A percentile compares a stretch with the other conserved stretches of the same genome.
Conservation (phyloP, 495 filamentous ascomycete species). For the Sporormia fimetaria region DNA sequence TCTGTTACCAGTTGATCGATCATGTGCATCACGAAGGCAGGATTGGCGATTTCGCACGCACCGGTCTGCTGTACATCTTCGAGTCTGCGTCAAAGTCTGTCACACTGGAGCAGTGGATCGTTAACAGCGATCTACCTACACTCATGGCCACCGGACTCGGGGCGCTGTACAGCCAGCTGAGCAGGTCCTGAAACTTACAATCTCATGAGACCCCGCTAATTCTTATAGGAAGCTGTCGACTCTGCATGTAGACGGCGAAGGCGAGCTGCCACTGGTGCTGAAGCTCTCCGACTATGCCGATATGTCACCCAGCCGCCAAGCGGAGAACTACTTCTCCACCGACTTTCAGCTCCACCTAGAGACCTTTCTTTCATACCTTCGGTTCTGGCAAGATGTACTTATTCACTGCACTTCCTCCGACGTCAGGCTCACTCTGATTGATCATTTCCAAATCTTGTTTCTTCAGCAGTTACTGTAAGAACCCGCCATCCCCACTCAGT, state of each 20-base stretch:
- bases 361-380: conserved; percentile 85
- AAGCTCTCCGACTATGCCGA: conserved; percentile 73
- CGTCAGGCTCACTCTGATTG: conserved; percentile 80
- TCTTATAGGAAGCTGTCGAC: conserved; percentile 35
- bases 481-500: conserved; percentile 37
- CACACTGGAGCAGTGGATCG: conserved; percentile 83
- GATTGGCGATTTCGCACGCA: conserved; percentile 93
- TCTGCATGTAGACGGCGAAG: conserved; percentile 42
- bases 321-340: conserved; percentile 55
- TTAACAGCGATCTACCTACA: conserved; percentile 91
- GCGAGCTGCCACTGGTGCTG: conserved; percentile 64
- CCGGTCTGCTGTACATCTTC: conserved; percentile 88
- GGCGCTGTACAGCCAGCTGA: conserved; percentile 91
- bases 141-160: conserved; percentile 94
- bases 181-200: conserved; percentile 44
- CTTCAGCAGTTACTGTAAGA: conserved; percentile 83
- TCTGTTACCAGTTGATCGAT: conserved; percentile 91
- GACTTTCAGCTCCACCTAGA: conserved; percentile 71
- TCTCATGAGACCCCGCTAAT: not conserved
- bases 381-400: conserved; percentile 97
- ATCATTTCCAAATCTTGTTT: conserved; percentile 96
- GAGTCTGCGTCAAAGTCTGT: conserved; percentile 78
- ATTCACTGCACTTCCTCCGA: conserved; percentile 88
- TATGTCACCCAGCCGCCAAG: conserved; percentile 48
- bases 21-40: conserved; percentile 90